Conservation (phyloP, 495 filamentous ascomycete species). For the Penicillium bialowiezense region DNA sequence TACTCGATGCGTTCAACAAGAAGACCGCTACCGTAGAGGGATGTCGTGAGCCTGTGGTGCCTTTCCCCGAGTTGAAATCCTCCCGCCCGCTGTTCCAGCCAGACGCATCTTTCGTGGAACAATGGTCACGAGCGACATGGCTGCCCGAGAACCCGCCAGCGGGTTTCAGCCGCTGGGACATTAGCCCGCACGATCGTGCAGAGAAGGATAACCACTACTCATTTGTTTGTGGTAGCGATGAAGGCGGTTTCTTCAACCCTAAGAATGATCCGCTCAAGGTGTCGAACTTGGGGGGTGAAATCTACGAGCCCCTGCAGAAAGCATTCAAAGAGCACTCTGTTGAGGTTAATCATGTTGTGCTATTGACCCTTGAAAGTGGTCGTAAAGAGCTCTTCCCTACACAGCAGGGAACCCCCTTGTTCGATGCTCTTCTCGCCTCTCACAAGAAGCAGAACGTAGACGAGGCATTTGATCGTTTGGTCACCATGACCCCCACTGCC, state of each 20-base stretch:
- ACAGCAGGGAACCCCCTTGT: constrained; percentile 37
- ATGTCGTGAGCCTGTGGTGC: constrained; percentile 20
- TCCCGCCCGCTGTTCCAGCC: constrained; percentile 8
- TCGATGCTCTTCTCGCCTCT: constrained; percentile 35
- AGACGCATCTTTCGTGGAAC: constrained; percentile 2
- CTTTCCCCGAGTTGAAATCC: constrained; percentile 21
- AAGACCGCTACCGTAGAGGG: constrained; percentile 16
- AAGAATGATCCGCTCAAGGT: constrained; percentile 41
- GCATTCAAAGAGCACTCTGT: constrained; percentile 29
- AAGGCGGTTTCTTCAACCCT: constrained; percentile 33
- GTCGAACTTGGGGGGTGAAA: constrained; percentile 36
- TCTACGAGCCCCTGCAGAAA: constrained; percentile 30
- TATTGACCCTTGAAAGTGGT: constrained; percentile 45
- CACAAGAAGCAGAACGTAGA: constrained; percentile 17
- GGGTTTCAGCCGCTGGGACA: constrained; percentile 30
- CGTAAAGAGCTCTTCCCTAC: constrained; percentile 48
- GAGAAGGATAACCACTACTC: constrained; percentile 20
- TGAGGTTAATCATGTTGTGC: constrained; percentile 39
- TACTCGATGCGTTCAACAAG: constrained; percentile 28
- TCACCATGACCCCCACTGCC: constrained; percentile 34
- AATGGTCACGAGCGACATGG: constrained; percentile 26
- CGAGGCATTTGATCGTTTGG: constrained; percentile 27
- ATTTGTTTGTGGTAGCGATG: constrained; percentile 14
- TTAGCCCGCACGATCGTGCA: constrained; percentile 11
- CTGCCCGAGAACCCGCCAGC: constrained; percentile 22